Base-by-base conservation (phyloP, 345 rosid genomes). In the Trapa incisa region DNA sequence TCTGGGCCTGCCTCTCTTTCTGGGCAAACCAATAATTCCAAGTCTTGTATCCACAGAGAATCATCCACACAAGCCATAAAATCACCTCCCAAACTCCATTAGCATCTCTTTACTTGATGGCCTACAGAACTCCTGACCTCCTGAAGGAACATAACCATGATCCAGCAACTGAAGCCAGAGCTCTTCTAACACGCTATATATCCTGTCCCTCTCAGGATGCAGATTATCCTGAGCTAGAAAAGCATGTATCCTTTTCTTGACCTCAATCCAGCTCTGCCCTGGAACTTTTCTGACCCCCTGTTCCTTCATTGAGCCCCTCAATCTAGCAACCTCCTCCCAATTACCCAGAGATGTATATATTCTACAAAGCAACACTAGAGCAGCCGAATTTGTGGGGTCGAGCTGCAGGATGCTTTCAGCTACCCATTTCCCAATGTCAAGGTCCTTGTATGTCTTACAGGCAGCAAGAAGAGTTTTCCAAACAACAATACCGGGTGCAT, bases 221-320 rank as follows among this genome's bases (percentile, higher is more conserved):
- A 79, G 53, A 68, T 74, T 70, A 73, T 89, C 94, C 61, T 81
- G 80, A 36, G 88, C 94, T 71, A 83, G 65, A 73, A 91, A 89
- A 65, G 81, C 72, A 74, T 89, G 88, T 48, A 80, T 72, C 37
- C 61, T 66, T 17, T 76, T 73, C 71, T 80, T 69, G 65, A 89
- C 74, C 73, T 86, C 94, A 37, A 87, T 83, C 94, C 92, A 84
- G 77, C 98, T 91, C 73, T 83, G 87, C 45, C 96, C 94, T 6
- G 94, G 92, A 67, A 77, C 70, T 79, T 91, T 86, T 72, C 75
- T 80, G 15, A 84, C 76, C 33, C 80, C 81, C 4, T 66, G 80
- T 62, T 73, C 76, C 71, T 79, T 91, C 96, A 89, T 91, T 17
- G 67, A 71, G 67, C 65, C 80, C 65, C 90, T 78, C 72, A 87